Percentiles rank a stretch among this genome's conserved stretches.
Evolutionary conservation across 768 basidiomycete species (phyloP).

Genomic region (Serendipita sp.): DNA sequence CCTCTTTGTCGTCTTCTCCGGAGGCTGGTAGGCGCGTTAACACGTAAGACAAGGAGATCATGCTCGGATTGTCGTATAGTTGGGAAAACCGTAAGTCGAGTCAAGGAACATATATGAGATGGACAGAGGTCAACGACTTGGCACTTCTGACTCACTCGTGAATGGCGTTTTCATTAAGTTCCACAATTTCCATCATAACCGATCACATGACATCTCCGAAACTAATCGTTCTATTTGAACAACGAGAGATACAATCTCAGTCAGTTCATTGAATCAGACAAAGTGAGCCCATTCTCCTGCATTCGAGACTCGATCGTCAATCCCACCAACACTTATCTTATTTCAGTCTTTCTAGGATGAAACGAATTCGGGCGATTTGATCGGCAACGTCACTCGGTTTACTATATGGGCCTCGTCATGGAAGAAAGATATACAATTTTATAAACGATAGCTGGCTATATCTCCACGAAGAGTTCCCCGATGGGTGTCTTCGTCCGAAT

Average conservation of each 20-base stretch:
- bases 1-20: neutral
- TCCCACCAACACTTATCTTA: conserved; percentile 62
- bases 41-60: too few relatives aligned
- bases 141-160: conserved; percentile 90
- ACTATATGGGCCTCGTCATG: conserved; percentile 42
- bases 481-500: too few relatives aligned
- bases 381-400: conserved; percentile 66
- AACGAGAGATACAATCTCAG: conserved; percentile 77
- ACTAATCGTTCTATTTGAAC: conserved; percentile 28
- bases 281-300: conserved; percentile 32
- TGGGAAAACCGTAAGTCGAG: conserved; percentile 20
- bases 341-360: conserved; percentile 85
- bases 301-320: too few relatives aligned
- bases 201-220: neutral
- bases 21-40: neutral
- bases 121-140: conserved; percentile 21
- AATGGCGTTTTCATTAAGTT: conserved; percentile 82
- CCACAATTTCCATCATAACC: conserved; percentile 7
- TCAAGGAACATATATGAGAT: conserved; percentile 20
- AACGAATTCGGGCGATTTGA: conserved; percentile 86
- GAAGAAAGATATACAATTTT: too few relatives aligned
- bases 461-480: too few relatives aligned
- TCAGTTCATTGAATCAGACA: conserved; percentile 75
- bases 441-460: too few relatives aligned
- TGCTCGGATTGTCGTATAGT: conserved; percentile 13